A percentile compares a stretch with the other conserved stretches of the same genome.
These are phyloP conservation scores for Arabidopsis suecica DNA, from an alignment of 345 rosid genomes.

Conservation along the genomic window DNA sequence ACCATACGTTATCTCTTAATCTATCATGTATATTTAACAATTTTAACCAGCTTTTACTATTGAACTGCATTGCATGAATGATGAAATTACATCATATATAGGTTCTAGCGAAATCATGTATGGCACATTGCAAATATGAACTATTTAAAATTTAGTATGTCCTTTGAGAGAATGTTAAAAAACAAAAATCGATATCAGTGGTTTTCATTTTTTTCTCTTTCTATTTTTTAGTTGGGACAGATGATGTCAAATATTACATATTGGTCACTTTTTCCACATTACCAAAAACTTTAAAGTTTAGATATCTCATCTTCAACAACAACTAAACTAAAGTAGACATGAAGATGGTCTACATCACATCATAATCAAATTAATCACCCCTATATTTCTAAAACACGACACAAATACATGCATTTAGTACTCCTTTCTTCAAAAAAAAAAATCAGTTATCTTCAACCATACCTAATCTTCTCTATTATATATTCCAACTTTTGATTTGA, in stretches of 20 bases:
- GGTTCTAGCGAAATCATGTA: conserved; percentile 24
- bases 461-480: conserved; percentile 44
- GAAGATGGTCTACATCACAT: conserved; percentile 46
- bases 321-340: conserved; percentile 35
- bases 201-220: neutral
- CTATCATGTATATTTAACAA: neutral
- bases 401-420: conserved; percentile 51
- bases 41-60: neutral
- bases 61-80: neutral
- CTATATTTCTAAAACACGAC: conserved; percentile 43
- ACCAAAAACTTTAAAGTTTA: conserved; percentile 17
- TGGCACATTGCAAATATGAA: conserved; percentile 6
- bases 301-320: conserved; percentile 32
- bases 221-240: neutral
- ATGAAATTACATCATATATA: neutral
- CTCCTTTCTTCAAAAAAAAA: conserved; percentile 22
- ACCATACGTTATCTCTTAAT: conserved; percentile 4
- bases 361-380: conserved; percentile 51
- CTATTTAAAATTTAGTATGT: neutral
- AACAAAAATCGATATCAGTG: neutral
- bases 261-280: conserved; percentile 20
- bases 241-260: neutral
- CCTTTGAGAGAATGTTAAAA: conserved; percentile 5
- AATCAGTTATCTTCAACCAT: conserved; percentile 33
- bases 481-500: conserved; percentile 26